Evolutionary conservation across 306 rosid species (phyloP).

Genomic region (Canavalia gladiata): DNA sequence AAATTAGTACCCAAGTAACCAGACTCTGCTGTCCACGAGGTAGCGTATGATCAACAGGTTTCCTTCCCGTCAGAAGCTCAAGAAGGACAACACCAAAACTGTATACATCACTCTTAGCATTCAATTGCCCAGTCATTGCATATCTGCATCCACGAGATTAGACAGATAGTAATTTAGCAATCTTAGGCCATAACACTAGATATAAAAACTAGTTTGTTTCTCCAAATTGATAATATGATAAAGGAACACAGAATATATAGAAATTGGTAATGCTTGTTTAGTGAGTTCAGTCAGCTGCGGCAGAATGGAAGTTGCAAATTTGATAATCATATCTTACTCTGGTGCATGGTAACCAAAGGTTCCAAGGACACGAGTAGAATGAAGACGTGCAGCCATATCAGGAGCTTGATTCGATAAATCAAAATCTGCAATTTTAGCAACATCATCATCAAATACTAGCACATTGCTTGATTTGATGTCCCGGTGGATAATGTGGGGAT

Average conservation of each 20-base stretch:
- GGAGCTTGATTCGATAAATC: constrained; percentile 99
- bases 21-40: constrained; percentile 98
- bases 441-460: constrained; percentile 85
- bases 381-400: constrained; percentile 98
- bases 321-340: constrained; percentile 69
- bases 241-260: constrained; percentile 31
- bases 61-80: constrained; percentile 93
- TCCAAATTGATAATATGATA: constrained; percentile 33
- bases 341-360: constrained; percentile 99
- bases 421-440: constrained; percentile 94
- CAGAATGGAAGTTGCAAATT: constrained; percentile 23
- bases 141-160: constrained; percentile 68
- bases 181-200: constrained; percentile 18
- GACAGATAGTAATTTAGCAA: constrained; percentile 26
- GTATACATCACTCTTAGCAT: constrained; percentile 94
- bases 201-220: constrained; percentile 11
- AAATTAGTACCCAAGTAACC: constrained; percentile 85
- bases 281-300: constrained; percentile 31
- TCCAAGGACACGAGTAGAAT: constrained; percentile 96
- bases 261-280: constrained; percentile 5
- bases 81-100: constrained; percentile 96
- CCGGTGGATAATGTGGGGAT: constrained; percentile 87
- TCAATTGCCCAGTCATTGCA: constrained; percentile 97
- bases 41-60: constrained; percentile 93
- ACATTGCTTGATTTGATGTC: constrained; percentile 98